phyloP scores from a whole-genome alignment of 208 protist genomes.

The Crithidia sp. region DNA sequence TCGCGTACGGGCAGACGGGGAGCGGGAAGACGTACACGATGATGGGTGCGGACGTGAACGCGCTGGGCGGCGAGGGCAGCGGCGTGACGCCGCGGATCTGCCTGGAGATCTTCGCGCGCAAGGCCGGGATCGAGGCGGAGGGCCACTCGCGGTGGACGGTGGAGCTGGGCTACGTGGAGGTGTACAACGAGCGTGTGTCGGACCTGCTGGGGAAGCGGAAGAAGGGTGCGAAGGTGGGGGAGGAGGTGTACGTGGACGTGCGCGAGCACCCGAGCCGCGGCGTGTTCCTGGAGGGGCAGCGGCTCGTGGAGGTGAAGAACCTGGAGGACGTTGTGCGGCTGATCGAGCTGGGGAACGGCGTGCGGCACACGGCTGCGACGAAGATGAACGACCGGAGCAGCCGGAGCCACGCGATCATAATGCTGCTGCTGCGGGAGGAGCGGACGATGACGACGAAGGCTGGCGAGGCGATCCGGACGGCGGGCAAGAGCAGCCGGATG shows the following conservation, averaged over 20 bases:
- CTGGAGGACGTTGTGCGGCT: conserved; percentile 59
- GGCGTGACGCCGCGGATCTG: conserved; percentile 76
- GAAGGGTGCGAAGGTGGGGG: conserved; percentile 44
- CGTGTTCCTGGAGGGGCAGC: conserved; percentile 51
- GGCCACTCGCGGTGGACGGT: conserved; percentile 57
- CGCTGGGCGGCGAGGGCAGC: conserved; percentile 34
- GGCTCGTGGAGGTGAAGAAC: conserved; percentile 39
- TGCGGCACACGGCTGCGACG: conserved; percentile 79
- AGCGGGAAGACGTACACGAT: conserved; percentile 96
- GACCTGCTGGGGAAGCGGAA: conserved; percentile 69
- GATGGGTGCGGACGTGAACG: conserved; percentile 59
- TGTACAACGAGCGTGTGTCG: conserved; percentile 88
- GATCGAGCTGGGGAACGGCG: conserved; percentile 66
- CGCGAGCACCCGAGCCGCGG: conserved; percentile 48
- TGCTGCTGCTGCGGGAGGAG: conserved; percentile 55
- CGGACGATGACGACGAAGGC: conserved; percentile 39
- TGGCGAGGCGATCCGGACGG: conserved; percentile 81
- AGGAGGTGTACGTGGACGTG: conserved; percentile 74
- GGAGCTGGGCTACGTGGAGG: conserved; percentile 78
- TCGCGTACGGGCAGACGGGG: conserved; percentile 93
- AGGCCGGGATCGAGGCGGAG: conserved; percentile 32
- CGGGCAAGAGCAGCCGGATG: conserved; percentile 53
- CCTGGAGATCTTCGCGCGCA: conserved; percentile 64
- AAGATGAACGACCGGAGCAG: conserved; percentile 89
- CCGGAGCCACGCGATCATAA: conserved; percentile 89